phyloP scores from a whole-genome alignment of 805 yeast species.

The Candida michaelii region DNA sequence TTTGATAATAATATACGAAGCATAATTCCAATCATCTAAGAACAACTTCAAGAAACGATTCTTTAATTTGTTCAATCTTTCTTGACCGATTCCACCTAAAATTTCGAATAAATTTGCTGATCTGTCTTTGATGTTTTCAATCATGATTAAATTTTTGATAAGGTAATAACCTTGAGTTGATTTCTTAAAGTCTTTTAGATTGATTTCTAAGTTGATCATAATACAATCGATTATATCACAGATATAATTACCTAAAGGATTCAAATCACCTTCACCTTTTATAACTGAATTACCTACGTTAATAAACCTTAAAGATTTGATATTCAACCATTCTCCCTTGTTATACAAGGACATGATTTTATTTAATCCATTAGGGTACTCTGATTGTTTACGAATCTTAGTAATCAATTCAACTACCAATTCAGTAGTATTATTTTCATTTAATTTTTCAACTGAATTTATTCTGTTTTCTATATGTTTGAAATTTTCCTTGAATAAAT shows the following conservation, averaged over 20 bases:
- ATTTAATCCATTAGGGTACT: slow-evolving; percentile 53
- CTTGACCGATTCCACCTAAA: slow-evolving; percentile 59
- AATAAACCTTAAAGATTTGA: slow-evolving; percentile 53
- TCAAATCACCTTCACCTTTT: slow-evolving; percentile 27
- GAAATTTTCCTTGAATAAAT: slow-evolving; percentile 56
- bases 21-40: slow-evolving; percentile 74
- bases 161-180: slow-evolving; percentile 67
- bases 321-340: slow-evolving; percentile 69
- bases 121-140: slow-evolving; percentile 71
- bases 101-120: slow-evolving; percentile 51
- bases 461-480: slow-evolving; percentile 55
- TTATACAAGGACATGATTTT: slow-evolving; percentile 50
- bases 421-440: slow-evolving; percentile 71
- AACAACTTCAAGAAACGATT: slow-evolving; percentile 73
- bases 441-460: slow-evolving; percentile 42
- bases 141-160: slow-evolving; percentile 65
- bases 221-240: slow-evolving; percentile 80
- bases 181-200: slow-evolving; percentile 47
- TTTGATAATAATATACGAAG: slow-evolving; percentile 68
- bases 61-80: slow-evolving; percentile 64
- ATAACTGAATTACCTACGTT: slow-evolving; percentile 49
- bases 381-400: slow-evolving; percentile 62
- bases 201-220: slow-evolving; percentile 61
- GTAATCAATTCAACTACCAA: slow-evolving; percentile 73
- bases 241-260: slow-evolving; percentile 58